Conservation (phyloP, 2,329 filamentous ascomycete species). For the Tolypocladium cylindrosporum region DNA sequence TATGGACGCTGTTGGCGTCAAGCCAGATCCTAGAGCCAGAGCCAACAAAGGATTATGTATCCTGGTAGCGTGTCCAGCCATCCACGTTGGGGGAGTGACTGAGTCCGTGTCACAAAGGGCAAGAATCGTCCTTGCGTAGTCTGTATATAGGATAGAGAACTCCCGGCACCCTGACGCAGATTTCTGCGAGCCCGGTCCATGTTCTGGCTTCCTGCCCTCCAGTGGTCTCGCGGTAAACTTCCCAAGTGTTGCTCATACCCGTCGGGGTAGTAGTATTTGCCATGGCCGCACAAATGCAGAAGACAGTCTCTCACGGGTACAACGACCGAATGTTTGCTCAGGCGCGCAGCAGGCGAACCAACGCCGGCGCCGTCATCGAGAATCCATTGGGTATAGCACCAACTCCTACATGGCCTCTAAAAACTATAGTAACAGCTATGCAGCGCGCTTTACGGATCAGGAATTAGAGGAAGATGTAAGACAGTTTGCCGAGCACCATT, state of each 20-base stretch:
- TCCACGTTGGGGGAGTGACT: not conserved
- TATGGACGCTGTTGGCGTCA: not conserved
- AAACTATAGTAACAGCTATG: not conserved
- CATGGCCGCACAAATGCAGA: not conserved
- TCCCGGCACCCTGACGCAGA: not conserved
- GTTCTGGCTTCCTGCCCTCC: not conserved
- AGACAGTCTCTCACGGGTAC: not conserved
- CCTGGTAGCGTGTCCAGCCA: not conserved
- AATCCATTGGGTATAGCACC: constrained; percentile 20
- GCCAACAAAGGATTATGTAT: not conserved
- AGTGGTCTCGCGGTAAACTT: not conserved
- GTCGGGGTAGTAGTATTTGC: not conserved
- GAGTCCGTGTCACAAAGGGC: not conserved
- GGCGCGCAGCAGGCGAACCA: constrained; percentile 16
- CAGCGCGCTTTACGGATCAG: constrained; percentile 26
- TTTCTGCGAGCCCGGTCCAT: not conserved
- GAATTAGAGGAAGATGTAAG: constrained; percentile 25
- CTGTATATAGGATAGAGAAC: not conserved
- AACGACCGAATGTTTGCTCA: constrained; percentile 11
- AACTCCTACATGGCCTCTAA: not conserved
- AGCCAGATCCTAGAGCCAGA: not conserved
- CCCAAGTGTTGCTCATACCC: not conserved
- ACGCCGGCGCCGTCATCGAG: constrained; percentile 24
- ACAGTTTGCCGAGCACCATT: constrained; percentile 16
- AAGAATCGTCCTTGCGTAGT: not conserved